A percentile compares a stretch with the other conserved stretches of the same genome.
Conservation (phyloP, 257 asterid species). For the Solanum habrochaites region DNA sequence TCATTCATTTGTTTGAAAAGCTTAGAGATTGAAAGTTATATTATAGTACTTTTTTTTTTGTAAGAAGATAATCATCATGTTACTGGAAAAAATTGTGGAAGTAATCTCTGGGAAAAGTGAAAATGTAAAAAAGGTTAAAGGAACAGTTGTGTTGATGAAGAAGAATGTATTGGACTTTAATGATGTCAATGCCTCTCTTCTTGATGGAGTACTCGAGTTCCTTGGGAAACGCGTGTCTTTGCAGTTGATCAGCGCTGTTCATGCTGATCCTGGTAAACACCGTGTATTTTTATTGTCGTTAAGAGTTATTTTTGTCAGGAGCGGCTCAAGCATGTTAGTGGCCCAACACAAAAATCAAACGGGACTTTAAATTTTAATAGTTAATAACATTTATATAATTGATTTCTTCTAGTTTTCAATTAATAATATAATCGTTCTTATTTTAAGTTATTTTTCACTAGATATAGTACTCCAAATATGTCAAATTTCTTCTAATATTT, state of each 20-base stretch:
- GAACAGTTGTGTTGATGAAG: slow-evolving; percentile 57
- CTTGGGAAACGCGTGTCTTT: slow-evolving; percentile 41
- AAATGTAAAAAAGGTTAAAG: slow-evolving; percentile 24
- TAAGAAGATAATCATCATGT: not conserved
- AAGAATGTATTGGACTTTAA: slow-evolving; percentile 35
- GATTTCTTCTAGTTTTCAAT: no score
- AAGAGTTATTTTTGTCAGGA: no score
- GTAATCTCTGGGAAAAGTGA: not conserved
- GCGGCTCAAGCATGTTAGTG: no score
- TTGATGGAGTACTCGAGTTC: slow-evolving; percentile 46
- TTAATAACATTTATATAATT: no score
- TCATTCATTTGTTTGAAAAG: not conserved
- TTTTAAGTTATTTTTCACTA: no score
- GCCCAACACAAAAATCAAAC: no score
- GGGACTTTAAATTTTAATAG: no score
- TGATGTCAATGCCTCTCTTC: slow-evolving; percentile 25
- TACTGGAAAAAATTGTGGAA: not conserved
- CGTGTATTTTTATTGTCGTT: no score
- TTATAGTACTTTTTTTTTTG: not conserved
- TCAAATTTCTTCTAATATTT: no score
- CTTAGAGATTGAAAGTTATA: not conserved
- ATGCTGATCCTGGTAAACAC: not conserved
- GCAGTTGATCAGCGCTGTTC: slow-evolving; percentile 33
- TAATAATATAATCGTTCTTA: no score
- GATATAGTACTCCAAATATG: no score